These are phyloP conservation scores for Discostella stelligera DNA, from an alignment of 352 stramenopile genomes.

Conservation along the genomic window DNA sequence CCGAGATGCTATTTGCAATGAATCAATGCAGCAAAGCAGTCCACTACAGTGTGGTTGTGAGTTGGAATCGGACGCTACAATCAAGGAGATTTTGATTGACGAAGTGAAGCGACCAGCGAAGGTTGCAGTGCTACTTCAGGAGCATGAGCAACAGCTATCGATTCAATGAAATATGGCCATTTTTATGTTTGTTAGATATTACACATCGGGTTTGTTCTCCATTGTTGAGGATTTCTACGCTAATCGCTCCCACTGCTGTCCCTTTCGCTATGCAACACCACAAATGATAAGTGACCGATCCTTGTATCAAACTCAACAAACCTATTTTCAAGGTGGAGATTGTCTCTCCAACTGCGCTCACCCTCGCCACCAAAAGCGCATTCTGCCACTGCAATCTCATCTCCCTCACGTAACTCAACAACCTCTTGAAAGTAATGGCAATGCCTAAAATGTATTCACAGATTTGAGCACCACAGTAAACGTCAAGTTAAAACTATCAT, in stretches of 20 bases:
- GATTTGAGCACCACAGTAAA: neutral
- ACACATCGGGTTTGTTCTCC: too few relatives aligned
- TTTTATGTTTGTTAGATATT: too few relatives aligned
- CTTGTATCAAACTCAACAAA: slow-evolving; percentile 42
- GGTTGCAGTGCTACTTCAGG: slow-evolving; percentile 56
- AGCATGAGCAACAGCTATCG: slow-evolving; percentile 21
- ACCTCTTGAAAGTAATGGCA: slow-evolving; percentile 57
- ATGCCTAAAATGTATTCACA: slow-evolving; percentile 26
- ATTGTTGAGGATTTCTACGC: too few relatives aligned
- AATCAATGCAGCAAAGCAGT: slow-evolving; percentile 2
- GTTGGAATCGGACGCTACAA: slow-evolving; percentile 35
- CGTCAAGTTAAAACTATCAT: neutral
- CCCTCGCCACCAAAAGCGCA: slow-evolving; percentile 38
- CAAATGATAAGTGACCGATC: slow-evolving; percentile 47
- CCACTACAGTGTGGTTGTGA: slow-evolving; percentile 30
- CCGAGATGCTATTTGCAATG: slow-evolving; percentile 26
- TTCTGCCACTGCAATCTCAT: slow-evolving; percentile 44
- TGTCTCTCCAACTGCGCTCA: slow-evolving; percentile 33
- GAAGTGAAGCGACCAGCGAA: slow-evolving; percentile 63
- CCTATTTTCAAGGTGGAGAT: slow-evolving; percentile 33
- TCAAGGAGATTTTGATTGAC: slow-evolving; percentile 60
- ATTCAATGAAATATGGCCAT: neutral
- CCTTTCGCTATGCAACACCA: slow-evolving; percentile 26
- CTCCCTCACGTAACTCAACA: slow-evolving; percentile 33
- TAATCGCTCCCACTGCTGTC: neutral